A percentile compares a stretch with the other conserved stretches of the same genome.
Evolutionary conservation across 805 yeast species (phyloP).

Genomic region (Saturnispora hagleri): DNA sequence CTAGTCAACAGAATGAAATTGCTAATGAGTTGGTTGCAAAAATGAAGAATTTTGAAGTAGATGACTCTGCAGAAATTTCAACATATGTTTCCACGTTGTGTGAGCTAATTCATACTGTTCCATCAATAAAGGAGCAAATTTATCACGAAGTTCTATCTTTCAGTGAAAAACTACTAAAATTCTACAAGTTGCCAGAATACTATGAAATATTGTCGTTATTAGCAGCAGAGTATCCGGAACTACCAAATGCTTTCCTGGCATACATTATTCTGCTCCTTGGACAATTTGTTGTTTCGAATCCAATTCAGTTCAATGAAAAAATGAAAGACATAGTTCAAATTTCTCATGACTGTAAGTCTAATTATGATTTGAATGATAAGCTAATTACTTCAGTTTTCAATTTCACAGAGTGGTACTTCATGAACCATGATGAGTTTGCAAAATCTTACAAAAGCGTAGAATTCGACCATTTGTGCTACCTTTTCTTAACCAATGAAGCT

Average conservation of each 20-base stretch:
- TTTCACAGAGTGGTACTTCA: slow-evolving; percentile 31
- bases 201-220: slow-evolving; percentile 12
- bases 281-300: slow-evolving; percentile 9
- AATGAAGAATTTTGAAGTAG: not conserved
- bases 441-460: not conserved
- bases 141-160: slow-evolving; percentile 6
- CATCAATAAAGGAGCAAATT: slow-evolving; percentile 7
- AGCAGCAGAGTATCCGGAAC: slow-evolving; percentile 27
- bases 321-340: not conserved
- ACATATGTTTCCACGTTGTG: slow-evolving; percentile 15
- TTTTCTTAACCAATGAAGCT: slow-evolving; percentile 32
- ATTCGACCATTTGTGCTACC: slow-evolving; percentile 25
- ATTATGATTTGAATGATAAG: slow-evolving; percentile 4
- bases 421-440: slow-evolving; percentile 16
- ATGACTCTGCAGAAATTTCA: not conserved
- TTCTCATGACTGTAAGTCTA: not conserved
- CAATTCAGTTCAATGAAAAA: slow-evolving; percentile 13
- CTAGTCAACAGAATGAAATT: slow-evolving; percentile 10
- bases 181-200: not conserved
- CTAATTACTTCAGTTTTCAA: slow-evolving; percentile 20
- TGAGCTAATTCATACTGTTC: slow-evolving; percentile 13
- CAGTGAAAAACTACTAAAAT: slow-evolving; percentile 5
- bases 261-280: slow-evolving; percentile 6
- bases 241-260: slow-evolving; percentile 11
- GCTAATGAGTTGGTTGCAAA: slow-evolving; percentile 5